Evolutionary conservation across 768 basidiomycete species (phyloP).

Genomic region (Lactifluus echinatus): DNA sequence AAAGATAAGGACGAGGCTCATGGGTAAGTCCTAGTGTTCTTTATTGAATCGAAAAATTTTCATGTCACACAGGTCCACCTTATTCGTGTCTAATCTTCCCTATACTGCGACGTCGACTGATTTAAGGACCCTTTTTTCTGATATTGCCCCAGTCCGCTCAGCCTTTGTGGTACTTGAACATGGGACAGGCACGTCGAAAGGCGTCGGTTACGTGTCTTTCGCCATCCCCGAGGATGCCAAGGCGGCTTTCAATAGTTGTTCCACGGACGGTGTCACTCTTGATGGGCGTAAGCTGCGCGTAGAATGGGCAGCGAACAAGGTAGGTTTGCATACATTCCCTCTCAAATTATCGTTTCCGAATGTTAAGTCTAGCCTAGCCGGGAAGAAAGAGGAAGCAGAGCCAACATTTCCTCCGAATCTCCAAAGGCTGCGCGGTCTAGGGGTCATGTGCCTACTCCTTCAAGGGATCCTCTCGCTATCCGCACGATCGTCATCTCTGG

Average conservation of each 20-base stretch:
- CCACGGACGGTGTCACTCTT: slow-evolving; percentile 53
- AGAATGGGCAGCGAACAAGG: slow-evolving; percentile 77
- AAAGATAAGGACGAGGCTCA: slow-evolving; percentile 33
- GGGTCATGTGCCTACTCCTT: slow-evolving; percentile 23
- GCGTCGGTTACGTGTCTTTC: slow-evolving; percentile 95
- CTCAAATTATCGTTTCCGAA: neutral
- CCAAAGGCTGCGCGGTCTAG: slow-evolving; percentile 28
- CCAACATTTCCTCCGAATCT: neutral
- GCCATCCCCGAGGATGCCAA: slow-evolving; percentile 85
- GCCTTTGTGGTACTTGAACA: slow-evolving; percentile 88
- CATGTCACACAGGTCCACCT: slow-evolving; percentile 51
- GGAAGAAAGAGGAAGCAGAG: slow-evolving; percentile 12
- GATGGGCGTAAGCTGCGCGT: slow-evolving; percentile 65
- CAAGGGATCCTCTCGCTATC: slow-evolving; percentile 72
- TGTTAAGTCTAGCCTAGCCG: slow-evolving; percentile 9
- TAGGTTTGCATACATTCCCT: slow-evolving; percentile 26
- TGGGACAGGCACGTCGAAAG: slow-evolving; percentile 71
- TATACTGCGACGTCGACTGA: slow-evolving; percentile 87
- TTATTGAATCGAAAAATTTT: neutral
- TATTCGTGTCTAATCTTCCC: slow-evolving; percentile 91
- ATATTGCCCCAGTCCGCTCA: slow-evolving; percentile 87
- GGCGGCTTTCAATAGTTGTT: slow-evolving; percentile 54
- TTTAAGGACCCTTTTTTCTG: slow-evolving; percentile 88
- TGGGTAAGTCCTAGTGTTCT: slow-evolving; percentile 26
- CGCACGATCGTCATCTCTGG: slow-evolving; percentile 74